phyloP scores from a whole-genome alignment of 345 rosid species.

The Eutrema yunnanense region DNA sequence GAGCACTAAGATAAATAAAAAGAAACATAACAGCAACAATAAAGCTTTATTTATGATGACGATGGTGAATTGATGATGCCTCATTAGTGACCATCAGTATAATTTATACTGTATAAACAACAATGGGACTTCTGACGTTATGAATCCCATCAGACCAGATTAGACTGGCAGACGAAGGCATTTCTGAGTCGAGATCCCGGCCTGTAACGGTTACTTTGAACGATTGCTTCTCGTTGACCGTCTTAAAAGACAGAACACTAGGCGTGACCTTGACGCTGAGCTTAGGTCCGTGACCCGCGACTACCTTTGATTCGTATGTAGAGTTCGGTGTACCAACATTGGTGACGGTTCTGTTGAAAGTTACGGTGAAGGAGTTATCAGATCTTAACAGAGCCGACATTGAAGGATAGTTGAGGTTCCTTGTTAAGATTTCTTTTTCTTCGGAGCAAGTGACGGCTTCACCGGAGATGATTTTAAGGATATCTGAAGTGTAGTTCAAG shows the following conservation, averaged over 20 bases:
- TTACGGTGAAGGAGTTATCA: conserved; percentile 4
- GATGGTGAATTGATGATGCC: background rate
- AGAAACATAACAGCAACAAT: background rate
- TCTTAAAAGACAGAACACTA: conserved; percentile 30
- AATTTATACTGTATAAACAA: background rate
- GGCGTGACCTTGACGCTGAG: conserved; percentile 36
- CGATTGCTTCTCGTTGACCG: conserved; percentile 34
- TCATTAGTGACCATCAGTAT: background rate
- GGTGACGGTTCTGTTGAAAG: conserved; percentile 42
- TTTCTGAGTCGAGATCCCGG: background rate
- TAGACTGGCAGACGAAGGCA: conserved; percentile 19
- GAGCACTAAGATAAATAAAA: background rate
- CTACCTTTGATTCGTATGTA: conserved; percentile 34
- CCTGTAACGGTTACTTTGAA: conserved; percentile 34
- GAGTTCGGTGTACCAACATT: conserved; percentile 44
- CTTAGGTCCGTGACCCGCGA: background rate
- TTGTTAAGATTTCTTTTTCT: background rate
- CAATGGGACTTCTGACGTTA: conserved; percentile 29
- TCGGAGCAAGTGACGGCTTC: conserved; percentile 28
- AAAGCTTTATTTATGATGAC: background rate
- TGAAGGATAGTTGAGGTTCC: conserved; percentile 21
- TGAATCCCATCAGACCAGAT: conserved; percentile 36
- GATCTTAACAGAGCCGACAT: background rate
- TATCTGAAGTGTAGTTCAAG: background rate
- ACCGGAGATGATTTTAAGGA: conserved; percentile 22